Evolutionary conservation across 305 asterid species (phyloP).

Genomic region (Withania somnifera): DNA sequence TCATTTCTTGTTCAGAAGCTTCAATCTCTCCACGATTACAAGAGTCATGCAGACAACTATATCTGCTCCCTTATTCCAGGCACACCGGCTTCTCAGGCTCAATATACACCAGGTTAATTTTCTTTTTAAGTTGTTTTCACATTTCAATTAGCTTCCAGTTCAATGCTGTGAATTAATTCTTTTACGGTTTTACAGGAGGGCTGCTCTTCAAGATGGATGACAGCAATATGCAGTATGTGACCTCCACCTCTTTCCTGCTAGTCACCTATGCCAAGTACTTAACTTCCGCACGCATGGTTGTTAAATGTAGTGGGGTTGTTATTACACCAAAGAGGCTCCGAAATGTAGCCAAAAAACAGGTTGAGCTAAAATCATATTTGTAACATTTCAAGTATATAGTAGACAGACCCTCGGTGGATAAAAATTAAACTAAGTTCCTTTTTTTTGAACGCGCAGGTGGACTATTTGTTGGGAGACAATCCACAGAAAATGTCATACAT

Average conservation of each 20-base stretch:
- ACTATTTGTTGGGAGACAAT: slow-evolving; percentile 80
- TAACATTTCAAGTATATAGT: background rate
- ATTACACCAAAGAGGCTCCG: slow-evolving; percentile 66
- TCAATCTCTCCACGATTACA: slow-evolving; percentile 80
- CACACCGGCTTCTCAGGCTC: slow-evolving; percentile 53
- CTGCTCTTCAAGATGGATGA: slow-evolving; percentile 92
- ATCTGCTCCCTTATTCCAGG: slow-evolving; percentile 93
- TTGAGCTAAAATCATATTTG: background rate
- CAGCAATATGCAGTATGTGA: slow-evolving; percentile 86
- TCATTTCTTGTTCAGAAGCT: slow-evolving; percentile 86
- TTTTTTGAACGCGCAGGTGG: slow-evolving; percentile 37
- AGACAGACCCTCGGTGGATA: background rate
- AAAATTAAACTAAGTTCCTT: background rate
- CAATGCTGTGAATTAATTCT: background rate
- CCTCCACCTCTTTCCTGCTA: slow-evolving; percentile 79
- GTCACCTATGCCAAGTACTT: slow-evolving; percentile 88
- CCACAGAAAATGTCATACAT: slow-evolving; percentile 82
- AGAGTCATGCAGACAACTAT: slow-evolving; percentile 86
- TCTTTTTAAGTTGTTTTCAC: background rate
- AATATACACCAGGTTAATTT: slow-evolving; percentile 70
- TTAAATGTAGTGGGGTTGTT: slow-evolving; percentile 64
- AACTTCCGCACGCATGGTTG: slow-evolving; percentile 54
- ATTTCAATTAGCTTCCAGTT: background rate
- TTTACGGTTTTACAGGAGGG: slow-evolving; percentile 41
- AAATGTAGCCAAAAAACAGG: slow-evolving; percentile 75